Evolutionary conservation across 164 flowering plant genomes (phyloP), one percentile per base, ranked within the genome.

Genomic region (Houttuynia cordata): DNA sequence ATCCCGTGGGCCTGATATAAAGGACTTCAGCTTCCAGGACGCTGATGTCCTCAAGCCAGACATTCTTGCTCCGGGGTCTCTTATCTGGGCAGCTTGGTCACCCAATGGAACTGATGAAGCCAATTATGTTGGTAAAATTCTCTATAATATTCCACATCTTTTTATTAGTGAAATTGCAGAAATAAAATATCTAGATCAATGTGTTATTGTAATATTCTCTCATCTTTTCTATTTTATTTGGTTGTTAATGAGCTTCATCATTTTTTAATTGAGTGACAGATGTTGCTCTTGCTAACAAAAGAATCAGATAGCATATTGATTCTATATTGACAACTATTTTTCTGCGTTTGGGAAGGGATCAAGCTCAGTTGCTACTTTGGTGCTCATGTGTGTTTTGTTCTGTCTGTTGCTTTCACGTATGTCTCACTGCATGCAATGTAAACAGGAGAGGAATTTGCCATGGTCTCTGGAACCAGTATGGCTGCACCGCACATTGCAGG

Each of bases 381-480:
- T 45, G 13, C 17, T 3, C 10, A 10, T 14, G 4, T 45, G 17
- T 14, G 12, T 2, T 45, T 17, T 17, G 14, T 8, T 17, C 1
- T 12, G 13, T 45, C 9, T 30, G 37, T 45, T 45, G 49, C 1
- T 12, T 45, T 17, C 17, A 10, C 2, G 49, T 10, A 0, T 45
- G 49, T 45, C 14, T 45, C 17, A 17, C 49, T 45, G 14, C 49
- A 12, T 12, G 17, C 14, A 12, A 8, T 12, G 17, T 12, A 12
- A 62, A 60, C 87, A 93, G 99, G 99, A 57, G 97, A 88, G 74
- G 81, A 74, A 53, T 93, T 93, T 75, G 99, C 99, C 22, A 77
- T 94, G 91, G 74, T 91, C 59, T 94, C 97, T 66, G 99, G 99
- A 62, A 94, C 99, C 24, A 90, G 97, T 78, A 94, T 94, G 99